Conservation (phyloP, 305 asterid species). For the Fraxinus greggii region DNA sequence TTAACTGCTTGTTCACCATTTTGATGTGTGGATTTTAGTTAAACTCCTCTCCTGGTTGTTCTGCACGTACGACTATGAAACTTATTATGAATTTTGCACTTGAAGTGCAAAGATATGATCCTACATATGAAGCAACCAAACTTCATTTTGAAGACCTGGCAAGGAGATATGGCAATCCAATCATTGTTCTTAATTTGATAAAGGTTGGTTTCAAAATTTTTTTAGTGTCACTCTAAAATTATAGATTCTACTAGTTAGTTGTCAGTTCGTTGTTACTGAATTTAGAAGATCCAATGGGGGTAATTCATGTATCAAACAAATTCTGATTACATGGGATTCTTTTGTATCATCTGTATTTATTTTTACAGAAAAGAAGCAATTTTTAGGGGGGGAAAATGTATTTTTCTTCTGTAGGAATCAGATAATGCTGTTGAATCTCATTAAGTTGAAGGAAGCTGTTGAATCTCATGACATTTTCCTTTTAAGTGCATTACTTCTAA, state of each 20-base stretch:
- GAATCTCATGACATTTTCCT: not conserved
- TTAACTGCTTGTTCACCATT: slow-evolving; percentile 17
- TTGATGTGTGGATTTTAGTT: not conserved
- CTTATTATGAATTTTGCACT: slow-evolving; percentile 23
- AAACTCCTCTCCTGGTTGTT: slow-evolving; percentile 15
- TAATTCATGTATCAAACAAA: not conserved
- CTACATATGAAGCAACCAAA: slow-evolving; percentile 96
- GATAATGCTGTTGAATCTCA: not conserved
- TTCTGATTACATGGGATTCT: not conserved
- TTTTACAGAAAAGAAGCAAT: not conserved
- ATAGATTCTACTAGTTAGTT: not conserved
- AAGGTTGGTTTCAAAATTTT: slow-evolving; percentile 56
- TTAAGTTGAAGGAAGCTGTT: slow-evolving; percentile 11
- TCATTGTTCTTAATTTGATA: slow-evolving; percentile 88
- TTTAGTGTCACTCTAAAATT: not conserved
- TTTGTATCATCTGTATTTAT: not conserved
- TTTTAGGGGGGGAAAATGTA: not conserved
- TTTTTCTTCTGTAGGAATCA: not conserved
- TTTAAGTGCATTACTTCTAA: not conserved
- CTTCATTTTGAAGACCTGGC: slow-evolving; percentile 90
- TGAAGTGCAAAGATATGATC: slow-evolving; percentile 98
- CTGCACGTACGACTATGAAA: slow-evolving; percentile 21
- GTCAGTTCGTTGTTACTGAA: not conserved
- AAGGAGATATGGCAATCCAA: slow-evolving; percentile 89
- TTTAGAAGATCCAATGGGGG: not conserved